Percentiles rank a stretch among this genome's conserved stretches.
Evolutionary conservation across 148 eudicot species (phyloP).

Genomic region (Amaranthus cruentus): DNA sequence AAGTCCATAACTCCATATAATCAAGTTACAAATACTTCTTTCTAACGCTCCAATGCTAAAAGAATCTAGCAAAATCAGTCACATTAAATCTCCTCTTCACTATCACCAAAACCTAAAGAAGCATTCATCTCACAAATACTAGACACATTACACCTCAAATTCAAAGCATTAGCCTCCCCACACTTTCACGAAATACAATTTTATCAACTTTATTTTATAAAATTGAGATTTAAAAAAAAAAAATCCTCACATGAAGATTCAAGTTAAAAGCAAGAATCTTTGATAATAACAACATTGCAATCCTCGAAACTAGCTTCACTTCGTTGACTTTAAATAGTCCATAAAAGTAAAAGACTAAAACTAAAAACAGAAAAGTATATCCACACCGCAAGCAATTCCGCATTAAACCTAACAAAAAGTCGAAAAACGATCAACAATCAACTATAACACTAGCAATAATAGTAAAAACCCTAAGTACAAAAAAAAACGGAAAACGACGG

Average conservation of each 20-base stretch:
- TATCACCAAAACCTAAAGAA: neutral
- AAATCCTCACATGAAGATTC: neutral
- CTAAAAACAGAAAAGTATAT: neutral
- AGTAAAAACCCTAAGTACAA: conserved; percentile 1
- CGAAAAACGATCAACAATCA: neutral
- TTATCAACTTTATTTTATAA: neutral
- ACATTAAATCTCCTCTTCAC: neutral
- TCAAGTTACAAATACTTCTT: neutral
- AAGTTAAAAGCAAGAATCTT: neutral
- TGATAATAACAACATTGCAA: neutral
- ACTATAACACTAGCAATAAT: neutral
- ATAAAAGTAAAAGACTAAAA: neutral
- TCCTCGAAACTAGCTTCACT: neutral
- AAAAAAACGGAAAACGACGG: neutral
- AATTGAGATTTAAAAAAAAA: too few relatives aligned
- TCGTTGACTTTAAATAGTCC: neutral
- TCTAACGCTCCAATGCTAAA: neutral
- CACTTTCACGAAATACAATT: neutral
- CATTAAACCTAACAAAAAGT: neutral
- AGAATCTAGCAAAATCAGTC: neutral
- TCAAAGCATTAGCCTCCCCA: neutral
- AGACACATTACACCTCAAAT: too few relatives aligned
- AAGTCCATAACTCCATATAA: neutral
- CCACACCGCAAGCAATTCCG: neutral
- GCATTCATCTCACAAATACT: neutral